Evolutionary conservation across 306 rosid species (phyloP), one percentile per base, ranked within the genome.

Genomic region (Trichosanthes cucumerina): DNA sequence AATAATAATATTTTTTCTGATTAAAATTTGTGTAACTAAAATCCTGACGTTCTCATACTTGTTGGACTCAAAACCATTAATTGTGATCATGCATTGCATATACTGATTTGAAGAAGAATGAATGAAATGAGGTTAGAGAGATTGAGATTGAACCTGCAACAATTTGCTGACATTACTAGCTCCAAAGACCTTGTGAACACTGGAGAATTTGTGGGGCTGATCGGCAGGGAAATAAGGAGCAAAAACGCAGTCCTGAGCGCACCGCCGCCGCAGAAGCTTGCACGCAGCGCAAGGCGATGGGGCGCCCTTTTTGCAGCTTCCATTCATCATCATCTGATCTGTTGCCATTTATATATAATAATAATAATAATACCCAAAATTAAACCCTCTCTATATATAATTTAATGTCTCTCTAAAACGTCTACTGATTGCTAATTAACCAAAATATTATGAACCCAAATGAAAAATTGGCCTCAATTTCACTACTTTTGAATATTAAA

Each of bases 91-190:
- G n/a, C n/a, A n/a, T n/a, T n/a, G 9, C 9, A 54, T 21, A 24
- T 23, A 58, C 8, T 11, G 65, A 5, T 23, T 41, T 69, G 8
- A 69, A 58, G 8, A 69, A 58, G 13, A 10, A 58, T 58, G 2
- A 10, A 58, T 9, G 64, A 24, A 58, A 24, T 58, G 64, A 38
- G 75, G 18, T 10, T 0, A 18, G 46, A 39, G 16, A 36, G 21
- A 2, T 18, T 18, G 28, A 18, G 44, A 43, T 68, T 36, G 16
- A 53, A 70, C 76, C 76, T 70, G 76, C 76, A 70, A 70, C 76
- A 70, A n/a, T 49, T 70, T 70, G 76, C 9, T 70, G 76, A 70
- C 76, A 43, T 38, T 70, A 43, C 76, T 70, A 70, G 76, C 76
- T 12, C 76, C 76, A 46, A 70, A 70, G 33, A 70, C 53, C 34